Evolutionary conservation across 2,329 filamentous ascomycete genomes (phyloP).

Genomic region (Fonsecaea multimorphosa): DNA sequence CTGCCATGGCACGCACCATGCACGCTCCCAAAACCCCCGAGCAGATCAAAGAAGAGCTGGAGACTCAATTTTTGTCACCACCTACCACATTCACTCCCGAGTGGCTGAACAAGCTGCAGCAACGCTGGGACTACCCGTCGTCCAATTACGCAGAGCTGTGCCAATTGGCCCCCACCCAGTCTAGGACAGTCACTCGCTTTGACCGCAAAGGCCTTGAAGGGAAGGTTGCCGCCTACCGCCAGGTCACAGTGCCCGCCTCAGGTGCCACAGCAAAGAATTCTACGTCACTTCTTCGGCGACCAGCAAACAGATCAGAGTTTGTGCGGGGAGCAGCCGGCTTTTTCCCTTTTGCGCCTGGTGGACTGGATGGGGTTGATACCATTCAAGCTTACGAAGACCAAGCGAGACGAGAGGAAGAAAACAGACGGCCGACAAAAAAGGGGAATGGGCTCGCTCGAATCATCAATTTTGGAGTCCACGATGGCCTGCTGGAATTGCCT

Average conservation of each 20-base stretch:
- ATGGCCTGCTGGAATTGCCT: conserved; percentile 77
- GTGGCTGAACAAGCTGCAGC: conserved; percentile 89
- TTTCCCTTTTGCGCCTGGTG: conserved; percentile 91
- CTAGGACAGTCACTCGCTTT: conserved; percentile 92
- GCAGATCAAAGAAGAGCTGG: conserved; percentile 70
- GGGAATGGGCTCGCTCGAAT: conserved; percentile 74
- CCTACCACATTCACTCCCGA: conserved; percentile 77
- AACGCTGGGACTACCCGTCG: conserved; percentile 80
- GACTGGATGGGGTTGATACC: conserved; percentile 83
- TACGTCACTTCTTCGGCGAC: conserved; percentile 84
- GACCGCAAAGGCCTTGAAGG: conserved; percentile 90
- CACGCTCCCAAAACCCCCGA: conserved; percentile 29
- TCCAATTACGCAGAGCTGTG: conserved; percentile 81
- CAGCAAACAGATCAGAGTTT: conserved; percentile 85
- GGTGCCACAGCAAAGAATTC: conserved; percentile 95
- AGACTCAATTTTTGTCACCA: conserved; percentile 78
- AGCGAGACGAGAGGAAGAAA: conserved; percentile 60
- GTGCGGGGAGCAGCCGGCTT: conserved; percentile 91
- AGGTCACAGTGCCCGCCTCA: conserved; percentile 87
- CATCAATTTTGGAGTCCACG: conserved; percentile 79
- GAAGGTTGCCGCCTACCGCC: conserved; percentile 88
- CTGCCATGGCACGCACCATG: neutral
- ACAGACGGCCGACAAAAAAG: conserved; percentile 43
- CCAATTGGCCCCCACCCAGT: conserved; percentile 86
- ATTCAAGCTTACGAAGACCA: conserved; percentile 84